phyloP scores from a whole-genome alignment of 73 alveolate species.

The Effrenium voratum region DNA sequence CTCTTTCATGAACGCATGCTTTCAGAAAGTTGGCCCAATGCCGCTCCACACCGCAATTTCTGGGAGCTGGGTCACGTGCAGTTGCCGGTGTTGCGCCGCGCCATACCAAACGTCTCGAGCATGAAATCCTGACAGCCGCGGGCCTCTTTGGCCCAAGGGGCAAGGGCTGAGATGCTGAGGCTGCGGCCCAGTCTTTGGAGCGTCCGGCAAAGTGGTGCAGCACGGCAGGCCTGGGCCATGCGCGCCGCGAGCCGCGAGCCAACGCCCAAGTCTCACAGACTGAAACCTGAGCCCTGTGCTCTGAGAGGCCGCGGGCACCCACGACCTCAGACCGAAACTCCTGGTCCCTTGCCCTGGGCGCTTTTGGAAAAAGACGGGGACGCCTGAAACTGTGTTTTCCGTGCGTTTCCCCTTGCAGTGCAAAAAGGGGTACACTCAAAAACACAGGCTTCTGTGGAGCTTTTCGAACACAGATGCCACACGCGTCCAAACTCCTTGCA shows the following conservation, averaged over 20 bases:
- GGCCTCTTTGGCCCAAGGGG: too few species aligned
- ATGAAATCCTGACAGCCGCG: conserved; percentile 49
- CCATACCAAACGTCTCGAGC: conserved; percentile 92
- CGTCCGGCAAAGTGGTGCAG: conserved; percentile 94
- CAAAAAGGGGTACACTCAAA: neutral
- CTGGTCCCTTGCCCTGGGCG: too few species aligned
- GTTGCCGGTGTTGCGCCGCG: conserved; percentile 87
- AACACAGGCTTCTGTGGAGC: neutral
- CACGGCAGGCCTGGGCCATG: conserved; percentile 68
- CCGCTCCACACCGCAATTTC: neutral
- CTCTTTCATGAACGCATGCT: neutral
- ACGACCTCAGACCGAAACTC: conserved; percentile 17
- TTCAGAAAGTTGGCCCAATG: neutral
- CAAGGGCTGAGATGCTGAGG: too few species aligned
- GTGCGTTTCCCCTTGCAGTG: too few species aligned
- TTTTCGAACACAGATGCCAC: neutral
- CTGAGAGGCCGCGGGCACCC: conserved; percentile 78
- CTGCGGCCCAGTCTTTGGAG: conserved; percentile 84
- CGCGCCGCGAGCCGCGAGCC: neutral
- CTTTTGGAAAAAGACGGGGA: too few species aligned
- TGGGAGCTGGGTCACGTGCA: conserved; percentile 14
- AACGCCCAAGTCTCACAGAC: neutral
- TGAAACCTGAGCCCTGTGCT: neutral
- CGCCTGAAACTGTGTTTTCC: too few species aligned
- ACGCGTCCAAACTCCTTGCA: neutral